Evolutionary conservation across 371 early-diverging fungal genomes (phyloP), one percentile per base, ranked within the genome.

Genomic region (Mortierella sp.): DNA sequence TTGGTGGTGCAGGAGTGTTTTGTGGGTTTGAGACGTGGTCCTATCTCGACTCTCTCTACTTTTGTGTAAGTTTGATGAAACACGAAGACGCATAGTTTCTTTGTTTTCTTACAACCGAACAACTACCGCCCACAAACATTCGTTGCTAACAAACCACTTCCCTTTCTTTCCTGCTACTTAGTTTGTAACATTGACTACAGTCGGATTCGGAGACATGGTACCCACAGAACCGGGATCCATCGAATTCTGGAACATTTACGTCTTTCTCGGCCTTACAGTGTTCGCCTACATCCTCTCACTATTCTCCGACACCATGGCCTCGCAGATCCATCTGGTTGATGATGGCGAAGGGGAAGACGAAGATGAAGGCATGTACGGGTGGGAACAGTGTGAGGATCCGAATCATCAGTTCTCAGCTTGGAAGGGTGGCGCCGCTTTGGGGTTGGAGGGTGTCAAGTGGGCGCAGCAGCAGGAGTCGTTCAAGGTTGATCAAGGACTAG

Each of bases 241-340:
- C 72, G 86, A 86, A 73, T 86, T 86, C 40, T 86, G 86, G 86
- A 86, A 86, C 46, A 73, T 86, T n/a, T 86, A 86, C 31, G 86
- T 86, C 19, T 82, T 86, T 64, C 64, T 86, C 5, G 86, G 86
- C 24, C 82, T 86, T 24, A 61, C 86, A 2, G 72, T 86, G 2
- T 86, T 86, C 55, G 80, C 86, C 21, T 86, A 86, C 51, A 77
- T 86, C 61, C 86, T 86, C 37, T 82, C 86, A 0, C 71, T 86
- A 13, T 77, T 75, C 24, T 86, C 86, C 8, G 86, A 82, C 8
- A 75, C 82, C 14, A 82, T 86, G 79, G 59, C 74, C 8, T 73
- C 86, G 9, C 86, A 72, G 1, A 82, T 86, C 64, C 82, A 82
- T 34, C 75, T 86, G 0, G 86, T 82, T 16, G 86, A 86, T 19